A percentile compares a stretch with the other conserved stretches of the same genome.
Evolutionary conservation across 805 yeast genomes (phyloP).

Genomic region (Kockiozyma suomiensis): DNA sequence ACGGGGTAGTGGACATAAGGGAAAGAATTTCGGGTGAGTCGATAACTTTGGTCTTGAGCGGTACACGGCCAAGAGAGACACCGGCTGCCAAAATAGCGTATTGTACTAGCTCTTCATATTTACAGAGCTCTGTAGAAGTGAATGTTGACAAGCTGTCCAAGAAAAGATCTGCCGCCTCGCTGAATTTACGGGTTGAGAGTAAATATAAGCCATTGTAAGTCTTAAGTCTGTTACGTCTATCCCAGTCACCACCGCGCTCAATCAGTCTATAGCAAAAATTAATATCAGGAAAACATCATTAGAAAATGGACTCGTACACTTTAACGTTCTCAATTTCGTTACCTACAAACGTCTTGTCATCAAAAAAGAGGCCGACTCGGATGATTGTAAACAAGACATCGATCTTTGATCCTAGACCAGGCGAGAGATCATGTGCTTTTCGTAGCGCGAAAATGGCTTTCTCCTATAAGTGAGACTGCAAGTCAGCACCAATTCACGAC

Average conservation of each 20-base stretch:
- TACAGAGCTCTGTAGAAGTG: constrained; percentile 86
- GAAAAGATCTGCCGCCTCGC: constrained; percentile 79
- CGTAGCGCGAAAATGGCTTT: constrained; percentile 30
- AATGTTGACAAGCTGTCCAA: constrained; percentile 93
- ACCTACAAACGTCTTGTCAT: constrained; percentile 69
- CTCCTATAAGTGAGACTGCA: constrained; percentile 12
- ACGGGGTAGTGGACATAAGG: constrained; percentile 67
- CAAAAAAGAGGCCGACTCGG: constrained; percentile 86
- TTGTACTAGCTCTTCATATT: constrained; percentile 86
- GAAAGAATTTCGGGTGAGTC: constrained; percentile 94
- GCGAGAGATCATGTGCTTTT: constrained; percentile 75
- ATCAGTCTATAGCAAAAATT: constrained; percentile 51
- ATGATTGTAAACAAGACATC: constrained; percentile 81
- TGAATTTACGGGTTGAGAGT: constrained; percentile 82
- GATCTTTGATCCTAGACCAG: constrained; percentile 86
- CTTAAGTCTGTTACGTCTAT: constrained; percentile 91
- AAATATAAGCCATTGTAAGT: constrained; percentile 84
- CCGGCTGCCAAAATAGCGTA: constrained; percentile 90
- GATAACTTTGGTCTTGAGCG: constrained; percentile 77
- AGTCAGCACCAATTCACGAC: neutral
- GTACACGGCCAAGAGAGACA: constrained; percentile 77
- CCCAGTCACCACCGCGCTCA: constrained; percentile 99
- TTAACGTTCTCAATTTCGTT: constrained; percentile 74
- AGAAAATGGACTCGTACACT: constrained; percentile 33
- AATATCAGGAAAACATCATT: neutral